Evolutionary conservation across 2,329 filamentous ascomycete species (phyloP).

Genomic region (Trichoderma sp.): DNA sequence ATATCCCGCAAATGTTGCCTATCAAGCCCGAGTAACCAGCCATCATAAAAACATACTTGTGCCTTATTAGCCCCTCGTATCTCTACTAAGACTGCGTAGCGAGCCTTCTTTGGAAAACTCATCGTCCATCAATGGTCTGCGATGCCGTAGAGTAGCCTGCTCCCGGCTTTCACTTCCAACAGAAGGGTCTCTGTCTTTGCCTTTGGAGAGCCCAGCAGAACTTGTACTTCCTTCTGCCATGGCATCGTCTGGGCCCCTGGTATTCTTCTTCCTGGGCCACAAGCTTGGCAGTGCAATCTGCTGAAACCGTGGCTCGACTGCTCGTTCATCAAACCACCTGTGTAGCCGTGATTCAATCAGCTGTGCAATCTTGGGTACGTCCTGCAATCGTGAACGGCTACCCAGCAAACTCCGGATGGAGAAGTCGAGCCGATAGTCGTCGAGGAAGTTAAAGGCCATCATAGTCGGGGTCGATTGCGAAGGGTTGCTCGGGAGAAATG

Average conservation of each 20-base stretch:
- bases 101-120: slow-evolving; percentile 51
- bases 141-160: slow-evolving; percentile 41
- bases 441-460: slow-evolving; percentile 90
- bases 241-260: slow-evolving; percentile 67
- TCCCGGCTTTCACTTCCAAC: slow-evolving; percentile 46
- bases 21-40: neutral
- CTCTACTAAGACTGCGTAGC: slow-evolving; percentile 42
- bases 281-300: slow-evolving; percentile 80
- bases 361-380: slow-evolving; percentile 86
- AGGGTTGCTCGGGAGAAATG: slow-evolving; percentile 79
- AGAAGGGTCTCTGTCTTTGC: slow-evolving; percentile 53
- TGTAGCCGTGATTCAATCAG: slow-evolving; percentile 78
- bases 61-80: slow-evolving; percentile 26
- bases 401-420: slow-evolving; percentile 79
- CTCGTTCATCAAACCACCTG: slow-evolving; percentile 85
- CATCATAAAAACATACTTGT: neutral
- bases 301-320: slow-evolving; percentile 83
- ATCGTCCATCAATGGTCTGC: slow-evolving; percentile 41
- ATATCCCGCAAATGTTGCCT: neutral
- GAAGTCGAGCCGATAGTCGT: slow-evolving; percentile 83
- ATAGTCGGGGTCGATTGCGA: slow-evolving; percentile 75
- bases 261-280: slow-evolving; percentile 84
- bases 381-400: slow-evolving; percentile 75
- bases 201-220: slow-evolving; percentile 54
- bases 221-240: slow-evolving; percentile 46